Evolutionary conservation across 495 filamentous ascomycete species (phyloP).

Genomic region (Neurospora africana): DNA sequence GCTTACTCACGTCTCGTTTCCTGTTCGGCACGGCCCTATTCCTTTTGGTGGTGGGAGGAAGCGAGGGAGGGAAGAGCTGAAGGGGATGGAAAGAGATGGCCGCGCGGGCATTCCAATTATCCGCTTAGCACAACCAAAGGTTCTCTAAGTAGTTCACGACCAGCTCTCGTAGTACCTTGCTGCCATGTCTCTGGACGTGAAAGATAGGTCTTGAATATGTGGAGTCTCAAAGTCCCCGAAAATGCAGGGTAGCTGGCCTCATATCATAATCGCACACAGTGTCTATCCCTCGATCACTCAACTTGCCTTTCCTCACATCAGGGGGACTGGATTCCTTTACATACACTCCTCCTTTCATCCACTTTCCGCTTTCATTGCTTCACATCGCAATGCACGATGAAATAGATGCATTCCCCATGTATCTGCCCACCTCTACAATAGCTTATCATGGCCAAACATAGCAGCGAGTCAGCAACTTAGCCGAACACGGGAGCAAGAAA

Average conservation of each 20-base stretch:
- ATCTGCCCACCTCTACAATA: not conserved
- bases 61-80: not conserved
- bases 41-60: not conserved
- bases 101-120: not conserved
- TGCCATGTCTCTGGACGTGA: not conserved
- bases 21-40: not conserved
- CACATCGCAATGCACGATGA: not conserved
- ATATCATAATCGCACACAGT: not conserved
- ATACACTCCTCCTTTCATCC: not conserved
- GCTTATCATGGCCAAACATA: not conserved
- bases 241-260: not conserved
- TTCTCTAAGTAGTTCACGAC: not conserved
- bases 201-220: not conserved
- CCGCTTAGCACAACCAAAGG: not conserved
- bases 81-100: not conserved
- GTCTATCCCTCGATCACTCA: not conserved
- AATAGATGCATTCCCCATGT: not conserved
- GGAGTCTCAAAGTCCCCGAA: not conserved
- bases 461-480: not conserved
- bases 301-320: not conserved
- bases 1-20: not conserved
- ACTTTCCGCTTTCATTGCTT: not conserved
- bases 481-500: constrained; percentile 2
- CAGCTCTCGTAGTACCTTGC: not conserved
- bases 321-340: not conserved